Evolutionary conservation across 208 protist species (phyloP), one percentile per base, ranked within the genome.

Genomic region (Jaenimonas drosophilae): DNA sequence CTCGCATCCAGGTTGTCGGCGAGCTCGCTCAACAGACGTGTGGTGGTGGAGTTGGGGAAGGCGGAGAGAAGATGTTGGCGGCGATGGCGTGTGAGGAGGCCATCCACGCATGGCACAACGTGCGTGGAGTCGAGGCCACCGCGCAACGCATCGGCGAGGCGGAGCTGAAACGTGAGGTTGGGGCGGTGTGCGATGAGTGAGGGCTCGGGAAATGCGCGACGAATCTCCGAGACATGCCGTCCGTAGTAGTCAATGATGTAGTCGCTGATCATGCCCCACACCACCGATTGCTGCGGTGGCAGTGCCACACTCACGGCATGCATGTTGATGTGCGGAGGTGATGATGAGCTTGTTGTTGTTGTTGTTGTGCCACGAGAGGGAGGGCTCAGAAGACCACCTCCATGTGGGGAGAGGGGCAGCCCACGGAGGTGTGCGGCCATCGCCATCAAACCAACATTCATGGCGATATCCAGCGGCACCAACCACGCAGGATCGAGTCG

Each of bases 201-300:
- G 3, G 39, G 46, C 3, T 67, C 48, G 0, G 67, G 70, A 43
- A 81, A 77, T 6, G 37, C 52, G 7, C 58, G 44, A 0, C 16
- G 11, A 23, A 78, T 73, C 9, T 16, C 37, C 1, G 26, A 17
- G 0, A 49, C 55, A 23, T 74, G 68, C 20, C 76, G 70, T 2
- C 62, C 54, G 42, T 82, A 84, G 55, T 92, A 92, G 45, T 80
- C 60, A 39, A 82, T 59, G 1, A 92, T 30, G 45, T 83, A 89
- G 53, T 87, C 68, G 1, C 56, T 54, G 21, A 88, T 17, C 76
- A 85, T 89, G 21, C 73, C 79, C 84, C 84, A 92, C 23, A 88
- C 74, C 31, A 88, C 45, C 16, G 51, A 48, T 21, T 37, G 24
- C 32, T 49, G 9, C 7, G 14, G 31, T 16, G 31, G 31, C 9